Evolutionary conservation across 371 early-diverging fungal species (phyloP).

Genomic region (Choanephora cucurbitarum): DNA sequence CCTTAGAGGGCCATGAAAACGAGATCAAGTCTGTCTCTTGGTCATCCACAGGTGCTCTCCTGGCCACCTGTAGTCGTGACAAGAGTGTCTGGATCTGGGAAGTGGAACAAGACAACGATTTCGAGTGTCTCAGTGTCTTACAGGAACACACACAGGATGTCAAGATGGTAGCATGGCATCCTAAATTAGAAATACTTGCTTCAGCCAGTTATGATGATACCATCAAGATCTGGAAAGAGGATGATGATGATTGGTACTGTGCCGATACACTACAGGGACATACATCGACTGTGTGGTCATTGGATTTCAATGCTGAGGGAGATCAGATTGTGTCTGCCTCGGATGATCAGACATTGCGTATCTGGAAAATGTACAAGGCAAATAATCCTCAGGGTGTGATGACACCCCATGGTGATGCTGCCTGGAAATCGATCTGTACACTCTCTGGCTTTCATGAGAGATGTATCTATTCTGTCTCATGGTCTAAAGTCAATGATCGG

Average conservation of each 20-base stretch:
- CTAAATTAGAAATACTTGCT: constrained; percentile 81
- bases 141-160: constrained; percentile 98
- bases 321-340: constrained; percentile 79
- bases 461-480: constrained; percentile 91
- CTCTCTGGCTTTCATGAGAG: constrained; percentile 72
- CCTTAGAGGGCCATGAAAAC: constrained; percentile 98
- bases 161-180: constrained; percentile 94
- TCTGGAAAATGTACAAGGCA: constrained; percentile 73
- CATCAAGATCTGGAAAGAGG: constrained; percentile 90
- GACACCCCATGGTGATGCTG: constrained; percentile 56
- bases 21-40: constrained; percentile 94
- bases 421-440: constrained; percentile 71
- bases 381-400: constrained; percentile 47
- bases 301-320: constrained; percentile 87
- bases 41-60: constrained; percentile 76
- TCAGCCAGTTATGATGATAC: constrained; percentile 96
- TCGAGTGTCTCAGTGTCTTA: constrained; percentile 92
- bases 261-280: constrained; percentile 85
- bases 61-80: constrained; percentile 95
- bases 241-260: constrained; percentile 94
- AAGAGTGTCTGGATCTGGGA: constrained; percentile 99
- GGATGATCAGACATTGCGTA: constrained; percentile 83
- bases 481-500: constrained; percentile 70
- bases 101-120: constrained; percentile 80
- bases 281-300: constrained; percentile 90